A percentile compares a stretch with the other conserved stretches of the same genome.
Conservation (phyloP, 176 grass and related monocot genomes). For the Paspalum vaginatum region DNA sequence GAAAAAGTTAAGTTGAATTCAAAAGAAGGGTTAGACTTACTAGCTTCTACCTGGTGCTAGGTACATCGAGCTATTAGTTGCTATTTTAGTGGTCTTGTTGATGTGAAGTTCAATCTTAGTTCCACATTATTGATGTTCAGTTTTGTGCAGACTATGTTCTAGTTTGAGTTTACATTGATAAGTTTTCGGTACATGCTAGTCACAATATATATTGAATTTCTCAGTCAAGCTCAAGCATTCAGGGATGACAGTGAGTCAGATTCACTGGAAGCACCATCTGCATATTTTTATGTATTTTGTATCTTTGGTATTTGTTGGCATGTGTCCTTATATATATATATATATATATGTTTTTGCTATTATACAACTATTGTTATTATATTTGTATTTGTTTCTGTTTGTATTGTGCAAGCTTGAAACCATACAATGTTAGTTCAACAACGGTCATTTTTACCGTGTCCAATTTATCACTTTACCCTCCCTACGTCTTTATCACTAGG, state of each 20-base stretch:
- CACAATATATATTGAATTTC: constrained; percentile 10
- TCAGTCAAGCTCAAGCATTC: constrained; percentile 15
- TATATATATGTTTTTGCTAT: background rate
- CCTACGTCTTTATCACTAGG: background rate
- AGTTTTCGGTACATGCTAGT: background rate
- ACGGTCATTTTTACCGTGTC: background rate
- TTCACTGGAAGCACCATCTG: background rate
- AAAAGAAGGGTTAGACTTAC: constrained; percentile 18
- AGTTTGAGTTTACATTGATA: background rate
- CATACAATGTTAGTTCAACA: background rate
- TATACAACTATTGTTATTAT: background rate
- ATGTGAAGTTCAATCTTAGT: background rate
- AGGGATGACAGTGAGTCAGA: background rate
- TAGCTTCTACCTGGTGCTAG: background rate
- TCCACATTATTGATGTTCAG: background rate
- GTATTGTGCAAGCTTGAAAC: background rate
- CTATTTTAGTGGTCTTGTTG: constrained; percentile 10
- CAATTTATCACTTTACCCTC: constrained; percentile 10
- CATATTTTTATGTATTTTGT: constrained; percentile 11
- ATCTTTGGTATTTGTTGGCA: background rate
- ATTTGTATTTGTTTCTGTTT: constrained; percentile 15
- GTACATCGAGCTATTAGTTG: background rate
- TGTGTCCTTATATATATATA: background rate
- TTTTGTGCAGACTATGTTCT: background rate
- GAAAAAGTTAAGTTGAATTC: background rate